Percentiles rank a stretch among this genome's conserved stretches.
These are phyloP conservation scores for Sclerotinia sclerotiorum DNA, from an alignment of 2,329 filamentous ascomycete genomes.

Conservation along the genomic window DNA sequence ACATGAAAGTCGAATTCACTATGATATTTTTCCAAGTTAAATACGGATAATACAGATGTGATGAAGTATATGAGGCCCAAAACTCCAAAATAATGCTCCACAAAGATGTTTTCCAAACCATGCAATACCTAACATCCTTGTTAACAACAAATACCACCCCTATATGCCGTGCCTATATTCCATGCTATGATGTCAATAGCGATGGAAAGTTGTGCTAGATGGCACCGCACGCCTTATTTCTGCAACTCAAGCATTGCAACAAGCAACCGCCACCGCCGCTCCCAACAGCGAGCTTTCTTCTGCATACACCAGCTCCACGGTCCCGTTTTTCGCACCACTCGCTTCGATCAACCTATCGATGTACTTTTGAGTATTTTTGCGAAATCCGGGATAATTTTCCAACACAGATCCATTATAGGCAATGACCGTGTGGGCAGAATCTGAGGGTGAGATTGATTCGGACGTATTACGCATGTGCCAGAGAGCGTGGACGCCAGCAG, in stretches of 20 bases:
- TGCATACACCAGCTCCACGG: slow-evolving; percentile 65
- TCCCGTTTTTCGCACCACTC: slow-evolving; percentile 43
- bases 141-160: not conserved
- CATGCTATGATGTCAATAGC: not conserved
- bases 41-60: not conserved
- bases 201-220: not conserved
- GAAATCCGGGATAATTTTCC: slow-evolving; percentile 73
- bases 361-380: slow-evolving; percentile 59
- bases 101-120: not conserved
- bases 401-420: slow-evolving; percentile 79
- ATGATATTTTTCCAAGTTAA: not conserved
- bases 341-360: slow-evolving; percentile 58
- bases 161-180: not conserved
- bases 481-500: slow-evolving; percentile 57
- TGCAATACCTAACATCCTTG: not conserved
- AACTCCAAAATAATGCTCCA: not conserved
- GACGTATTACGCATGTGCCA: slow-evolving; percentile 53
- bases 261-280: slow-evolving; percentile 68
- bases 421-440: slow-evolving; percentile 55
- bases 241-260: slow-evolving; percentile 31
- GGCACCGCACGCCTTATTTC: not conserved
- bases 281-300: slow-evolving; percentile 74
- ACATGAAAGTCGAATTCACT: too few relatives aligned
- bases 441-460: slow-evolving; percentile 40
- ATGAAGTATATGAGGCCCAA: not conserved